Evolutionary conservation across 2,329 filamentous ascomycete species (phyloP).

Genomic region (Clarireedia monteithiana): DNA sequence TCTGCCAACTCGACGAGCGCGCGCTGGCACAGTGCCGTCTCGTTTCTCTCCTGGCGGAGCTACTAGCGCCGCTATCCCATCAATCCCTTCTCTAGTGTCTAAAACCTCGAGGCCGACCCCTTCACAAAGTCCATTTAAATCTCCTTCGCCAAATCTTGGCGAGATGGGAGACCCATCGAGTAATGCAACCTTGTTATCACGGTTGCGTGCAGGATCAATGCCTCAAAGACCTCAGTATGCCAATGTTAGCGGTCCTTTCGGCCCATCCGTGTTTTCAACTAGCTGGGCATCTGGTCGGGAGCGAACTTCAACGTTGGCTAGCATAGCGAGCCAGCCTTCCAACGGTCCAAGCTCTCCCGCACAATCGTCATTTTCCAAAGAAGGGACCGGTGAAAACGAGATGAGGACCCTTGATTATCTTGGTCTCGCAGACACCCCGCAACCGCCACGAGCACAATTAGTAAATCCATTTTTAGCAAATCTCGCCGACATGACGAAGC

Average conservation of each 20-base stretch:
- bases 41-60: conserved; percentile 75
- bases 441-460: conserved; percentile 66
- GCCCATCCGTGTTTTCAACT: conserved; percentile 79
- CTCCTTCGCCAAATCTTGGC: conserved; percentile 49
- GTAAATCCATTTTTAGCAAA: conserved; percentile 62
- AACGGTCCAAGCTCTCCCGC: conserved; percentile 84
- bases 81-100: conserved; percentile 49
- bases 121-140: conserved; percentile 79
- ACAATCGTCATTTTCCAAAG: conserved; percentile 77
- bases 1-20: conserved; percentile 64
- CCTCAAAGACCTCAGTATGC: conserved; percentile 72
- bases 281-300: conserved; percentile 75
- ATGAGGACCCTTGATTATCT: conserved; percentile 94
- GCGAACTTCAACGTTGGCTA: conserved; percentile 75
- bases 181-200: conserved; percentile 70
- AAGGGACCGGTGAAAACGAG: conserved; percentile 78
- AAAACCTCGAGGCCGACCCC: conserved; percentile 82
- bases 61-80: conserved; percentile 39
- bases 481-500: conserved; percentile 52
- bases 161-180: conserved; percentile 38
- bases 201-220: conserved; percentile 87
- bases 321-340: conserved; percentile 78
- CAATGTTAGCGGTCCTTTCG: conserved; percentile 62
- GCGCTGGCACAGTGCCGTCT: conserved; percentile 93
- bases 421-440: conserved; percentile 87